Conservation (phyloP, 139 green algal species). For the Haematococcus sp. region DNA sequence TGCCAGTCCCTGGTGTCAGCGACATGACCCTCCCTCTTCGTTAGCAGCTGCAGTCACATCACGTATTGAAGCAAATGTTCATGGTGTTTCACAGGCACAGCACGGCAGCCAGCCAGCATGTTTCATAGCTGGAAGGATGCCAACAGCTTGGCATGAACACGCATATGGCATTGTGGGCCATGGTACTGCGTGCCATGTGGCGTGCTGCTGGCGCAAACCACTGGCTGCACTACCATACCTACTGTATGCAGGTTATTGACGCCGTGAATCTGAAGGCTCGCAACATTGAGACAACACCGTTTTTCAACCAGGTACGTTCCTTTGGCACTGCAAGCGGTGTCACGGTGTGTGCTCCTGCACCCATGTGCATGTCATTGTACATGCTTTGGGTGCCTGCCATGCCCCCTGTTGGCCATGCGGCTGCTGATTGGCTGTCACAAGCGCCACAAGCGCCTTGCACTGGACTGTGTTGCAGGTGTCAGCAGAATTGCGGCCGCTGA, state of each 20-base stretch:
- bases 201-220: too few species aligned
- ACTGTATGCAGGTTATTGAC: constrained; percentile 43
- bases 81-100: too few species aligned
- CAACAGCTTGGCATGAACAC: too few species aligned
- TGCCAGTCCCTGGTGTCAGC: too few species aligned
- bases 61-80: too few species aligned
- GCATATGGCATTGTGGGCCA: too few species aligned
- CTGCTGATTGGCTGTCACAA: background rate
- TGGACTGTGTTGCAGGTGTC: constrained; percentile 30
- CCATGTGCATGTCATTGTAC: background rate
- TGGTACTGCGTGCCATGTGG: too few species aligned
- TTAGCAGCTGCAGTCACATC: too few species aligned
- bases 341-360: background rate
- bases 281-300: constrained; percentile 78
- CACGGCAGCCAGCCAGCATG: too few species aligned
- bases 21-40: too few species aligned
- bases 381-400: background rate
- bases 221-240: too few species aligned
- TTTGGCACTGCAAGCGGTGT: background rate
- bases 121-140: too few species aligned
- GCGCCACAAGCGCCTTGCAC: background rate
- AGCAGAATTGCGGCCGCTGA: constrained; percentile 69
- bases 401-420: background rate
- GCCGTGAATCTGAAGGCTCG: constrained; percentile 57
- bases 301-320: constrained; percentile 78